A percentile compares a stretch with the other conserved stretches of the same genome.
Conservation (phyloP, 225 moss, liverwort and hornwort genomes). For the Physcomitrellopsis africana region DNA sequence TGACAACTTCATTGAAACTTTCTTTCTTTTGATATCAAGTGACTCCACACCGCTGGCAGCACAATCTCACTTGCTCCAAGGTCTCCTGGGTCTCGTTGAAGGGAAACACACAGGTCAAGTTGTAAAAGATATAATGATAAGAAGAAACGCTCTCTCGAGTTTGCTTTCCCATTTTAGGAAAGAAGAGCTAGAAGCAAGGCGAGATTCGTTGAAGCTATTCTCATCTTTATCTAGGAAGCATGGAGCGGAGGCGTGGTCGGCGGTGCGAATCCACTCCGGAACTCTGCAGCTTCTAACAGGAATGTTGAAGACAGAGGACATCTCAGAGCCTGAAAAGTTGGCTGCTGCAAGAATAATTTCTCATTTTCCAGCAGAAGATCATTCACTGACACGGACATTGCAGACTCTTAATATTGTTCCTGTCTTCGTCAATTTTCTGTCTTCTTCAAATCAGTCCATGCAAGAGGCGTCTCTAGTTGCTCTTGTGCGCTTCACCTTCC, state of each 20-base stretch:
- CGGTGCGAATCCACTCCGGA: conserved; percentile 38
- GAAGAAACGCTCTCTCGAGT: conserved; percentile 54
- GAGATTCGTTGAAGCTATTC: conserved; percentile 65
- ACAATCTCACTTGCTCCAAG: conserved; percentile 67
- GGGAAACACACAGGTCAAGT: conserved; percentile 60
- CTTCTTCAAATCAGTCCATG: conserved; percentile 37
- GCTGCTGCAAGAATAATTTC: conserved; percentile 70
- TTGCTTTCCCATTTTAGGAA: conserved; percentile 50
- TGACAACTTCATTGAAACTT: conserved; percentile 56
- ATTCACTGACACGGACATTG: conserved; percentile 44
- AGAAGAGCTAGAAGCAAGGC: conserved; percentile 51
- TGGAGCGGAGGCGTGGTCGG: conserved; percentile 57
- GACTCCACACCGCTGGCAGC: conserved; percentile 48
- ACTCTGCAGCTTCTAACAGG: conserved; percentile 55
- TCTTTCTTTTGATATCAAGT: conserved; percentile 55
- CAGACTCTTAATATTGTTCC: conserved; percentile 50
- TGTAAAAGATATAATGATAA: conserved; percentile 55
- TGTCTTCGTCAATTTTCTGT: conserved; percentile 49
- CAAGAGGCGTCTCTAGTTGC: conserved; percentile 74
- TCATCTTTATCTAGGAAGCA: conserved; percentile 60
- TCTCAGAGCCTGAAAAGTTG: conserved; percentile 47
- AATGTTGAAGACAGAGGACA: conserved; percentile 42
- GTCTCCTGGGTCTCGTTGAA: conserved; percentile 62
- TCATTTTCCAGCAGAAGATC: conserved; percentile 63
- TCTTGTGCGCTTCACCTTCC: conserved; percentile 69